Evolutionary conservation across 768 basidiomycete genomes (phyloP), one percentile per base, ranked within the genome.

Genomic region (Mycena olivaceomarginata): DNA sequence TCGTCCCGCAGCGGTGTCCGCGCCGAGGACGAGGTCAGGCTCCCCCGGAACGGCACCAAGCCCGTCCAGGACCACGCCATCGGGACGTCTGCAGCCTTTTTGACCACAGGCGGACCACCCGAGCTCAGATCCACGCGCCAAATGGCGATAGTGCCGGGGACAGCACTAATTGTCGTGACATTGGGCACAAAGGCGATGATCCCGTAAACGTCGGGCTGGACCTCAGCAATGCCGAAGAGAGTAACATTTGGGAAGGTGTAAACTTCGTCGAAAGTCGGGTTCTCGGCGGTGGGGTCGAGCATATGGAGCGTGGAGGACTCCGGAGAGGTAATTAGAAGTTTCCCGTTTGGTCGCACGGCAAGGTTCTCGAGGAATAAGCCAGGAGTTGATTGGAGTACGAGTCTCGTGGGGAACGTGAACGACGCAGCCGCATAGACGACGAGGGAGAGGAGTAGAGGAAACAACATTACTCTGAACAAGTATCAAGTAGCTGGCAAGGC

Each of bases 241-340:
- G 64, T 73, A n/a, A 53, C 51, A 45, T 73, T 73, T n/a, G 72
- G 72, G 72, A 73, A 73, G 43, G 72, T 73, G 64, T 66, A 25
- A 12, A 73, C 64, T 66, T 53, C 53, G 48, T 65, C 65, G 18
- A 73, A 59, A 43, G 72, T 57, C n/a, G 72, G 64, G 56, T 66
- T 67, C 51, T 41, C 53, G 41, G 7, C 64, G 31, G 48, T 67
- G 65, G 72, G 64, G 56, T 73, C 65, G 25, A 73, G 53, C 31
- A 48, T 56, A 31, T 56, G 51, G 53, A 73, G 72, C 39, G 71
- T 72, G 20, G 71, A 31, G 48, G 71, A 72, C 48, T 16, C 13
- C 12, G 63, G 62, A 40, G 72, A 73, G 56, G 72, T 66, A 15
- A 73, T 66, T 31, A 73, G 65, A 67, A 73, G 39, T 45, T 73